Evolutionary conservation across 345 rosid genomes (phyloP).

Genomic region (Balakata baccata): DNA sequence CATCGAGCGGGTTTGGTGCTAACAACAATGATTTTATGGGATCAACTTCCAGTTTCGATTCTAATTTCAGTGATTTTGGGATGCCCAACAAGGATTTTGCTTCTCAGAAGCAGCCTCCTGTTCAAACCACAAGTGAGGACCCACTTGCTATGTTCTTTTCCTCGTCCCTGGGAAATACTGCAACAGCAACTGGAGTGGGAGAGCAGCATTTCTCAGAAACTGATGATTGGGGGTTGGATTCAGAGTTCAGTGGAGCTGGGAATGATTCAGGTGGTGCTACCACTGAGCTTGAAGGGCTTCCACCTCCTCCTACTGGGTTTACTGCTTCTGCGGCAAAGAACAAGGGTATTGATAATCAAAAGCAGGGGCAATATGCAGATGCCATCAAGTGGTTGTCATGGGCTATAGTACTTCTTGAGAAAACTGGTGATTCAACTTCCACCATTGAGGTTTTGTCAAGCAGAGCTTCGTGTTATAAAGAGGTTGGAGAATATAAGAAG

Average conservation of each 20-base stretch:
- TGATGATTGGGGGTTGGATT: constrained; percentile 83
- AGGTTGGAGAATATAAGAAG: constrained; percentile 98
- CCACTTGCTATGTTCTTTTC: constrained; percentile 61
- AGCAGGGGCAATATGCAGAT: constrained; percentile 92
- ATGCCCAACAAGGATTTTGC: constrained; percentile 39
- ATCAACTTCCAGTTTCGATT: constrained; percentile 30
- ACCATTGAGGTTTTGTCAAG: constrained; percentile 61
- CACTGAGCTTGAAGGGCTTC: constrained; percentile 94
- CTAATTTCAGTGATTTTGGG: constrained; percentile 50
- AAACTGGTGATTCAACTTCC: constrained; percentile 53
- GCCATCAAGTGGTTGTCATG: constrained; percentile 98
- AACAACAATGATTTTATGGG: constrained; percentile 36
- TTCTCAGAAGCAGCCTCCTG: constrained; percentile 44
- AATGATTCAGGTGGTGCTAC: constrained; percentile 50
- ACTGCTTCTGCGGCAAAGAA: constrained; percentile 71
- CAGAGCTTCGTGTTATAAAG: constrained; percentile 98
- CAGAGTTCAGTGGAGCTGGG: constrained; percentile 63
- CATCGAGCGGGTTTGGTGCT: constrained; percentile 40
- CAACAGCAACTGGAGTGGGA: constrained; percentile 34
- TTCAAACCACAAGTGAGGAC: constrained; percentile 43
- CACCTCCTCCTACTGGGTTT: constrained; percentile 89
- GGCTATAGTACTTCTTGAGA: constrained; percentile 86
- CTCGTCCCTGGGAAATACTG: constrained; percentile 39
- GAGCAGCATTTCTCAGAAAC: constrained; percentile 49
- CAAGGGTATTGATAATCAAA: constrained; percentile 83